A percentile compares a stretch with the other conserved stretches of the same genome.
Conservation (phyloP, 1,284 basidiomycete genomes). For the Cutaneotrichosporon spelunceum region DNA sequence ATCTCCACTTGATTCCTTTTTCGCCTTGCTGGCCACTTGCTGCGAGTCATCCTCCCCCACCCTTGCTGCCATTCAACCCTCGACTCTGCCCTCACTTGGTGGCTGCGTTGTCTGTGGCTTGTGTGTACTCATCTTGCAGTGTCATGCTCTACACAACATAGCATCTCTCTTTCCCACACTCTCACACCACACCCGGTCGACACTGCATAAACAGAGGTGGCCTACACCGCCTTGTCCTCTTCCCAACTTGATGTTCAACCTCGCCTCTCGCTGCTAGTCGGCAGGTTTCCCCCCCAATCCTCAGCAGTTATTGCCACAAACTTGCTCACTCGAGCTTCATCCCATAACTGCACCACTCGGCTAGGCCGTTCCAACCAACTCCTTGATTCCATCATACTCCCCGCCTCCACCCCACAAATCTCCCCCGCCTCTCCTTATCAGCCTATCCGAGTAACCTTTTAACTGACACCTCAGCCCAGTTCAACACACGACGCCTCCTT, state of each 20-base stretch:
- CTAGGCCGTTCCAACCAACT: neutral
- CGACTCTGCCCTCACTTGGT: too few species aligned
- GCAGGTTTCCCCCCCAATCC: neutral
- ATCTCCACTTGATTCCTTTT: neutral
- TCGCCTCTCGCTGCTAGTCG: neutral
- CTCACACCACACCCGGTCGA: neutral
- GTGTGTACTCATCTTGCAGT: neutral
- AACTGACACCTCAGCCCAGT: neutral
- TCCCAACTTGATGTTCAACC: conserved; percentile 1
- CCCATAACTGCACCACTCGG: neutral
- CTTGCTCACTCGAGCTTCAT: neutral
- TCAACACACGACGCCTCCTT: conserved; percentile 4
- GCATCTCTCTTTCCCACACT: neutral
- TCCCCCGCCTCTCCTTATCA: too few species aligned
- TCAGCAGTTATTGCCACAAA: neutral
- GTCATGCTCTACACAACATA: neutral
- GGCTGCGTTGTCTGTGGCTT: neutral
- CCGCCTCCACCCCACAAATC: too few species aligned
- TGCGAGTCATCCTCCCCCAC: neutral
- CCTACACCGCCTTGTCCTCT: neutral
- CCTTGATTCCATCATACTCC: neutral
- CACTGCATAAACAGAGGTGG: neutral
- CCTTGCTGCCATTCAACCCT: neutral
- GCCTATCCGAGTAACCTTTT: neutral
- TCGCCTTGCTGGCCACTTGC: neutral